Conservation (phyloP, 2,329 filamentous ascomycete species). For the Fusarium metavorans region DNA sequence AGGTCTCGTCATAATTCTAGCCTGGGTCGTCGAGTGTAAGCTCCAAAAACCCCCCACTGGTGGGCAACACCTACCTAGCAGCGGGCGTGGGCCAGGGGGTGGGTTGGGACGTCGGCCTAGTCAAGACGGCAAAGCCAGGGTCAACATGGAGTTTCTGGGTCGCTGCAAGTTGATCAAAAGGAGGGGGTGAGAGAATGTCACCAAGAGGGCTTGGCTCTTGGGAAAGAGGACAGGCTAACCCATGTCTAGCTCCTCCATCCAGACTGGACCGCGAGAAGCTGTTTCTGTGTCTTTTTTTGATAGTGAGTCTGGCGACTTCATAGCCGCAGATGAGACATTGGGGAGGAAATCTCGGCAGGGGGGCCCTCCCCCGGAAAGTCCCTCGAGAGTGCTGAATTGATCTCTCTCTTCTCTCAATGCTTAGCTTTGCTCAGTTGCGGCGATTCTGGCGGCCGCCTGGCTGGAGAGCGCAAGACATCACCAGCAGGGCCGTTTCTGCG, state of each 20-base stretch:
- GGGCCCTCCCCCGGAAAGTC: constrained; percentile 19
- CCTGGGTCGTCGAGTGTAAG: constrained; percentile 34
- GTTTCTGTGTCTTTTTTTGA: constrained; percentile 32
- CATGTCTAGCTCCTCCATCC: constrained; percentile 39
- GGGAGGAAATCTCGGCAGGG: constrained; percentile 27
- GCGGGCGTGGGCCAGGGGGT: constrained; percentile 32
- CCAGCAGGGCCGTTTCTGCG: neutral
- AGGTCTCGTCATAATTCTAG: constrained; percentile 45
- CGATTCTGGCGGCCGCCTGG: constrained; percentile 18
- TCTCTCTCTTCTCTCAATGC: constrained; percentile 25
- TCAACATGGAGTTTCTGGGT: constrained; percentile 39
- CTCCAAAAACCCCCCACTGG: constrained; percentile 38
- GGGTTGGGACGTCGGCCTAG: constrained; percentile 31
- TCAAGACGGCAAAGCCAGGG: constrained; percentile 35
- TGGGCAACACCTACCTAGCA: constrained; percentile 8
- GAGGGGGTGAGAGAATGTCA: constrained; percentile 39
- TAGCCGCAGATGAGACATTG: constrained; percentile 42
- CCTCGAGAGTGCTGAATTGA: constrained; percentile 21
- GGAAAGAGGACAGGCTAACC: constrained; percentile 29
- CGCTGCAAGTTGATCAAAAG: constrained; percentile 43
- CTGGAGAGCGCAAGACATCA: neutral
- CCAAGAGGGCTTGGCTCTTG: constrained; percentile 33
- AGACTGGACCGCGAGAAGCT: constrained; percentile 31
- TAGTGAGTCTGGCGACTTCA: constrained; percentile 33
- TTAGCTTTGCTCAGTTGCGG: constrained; percentile 10